phyloP scores from a whole-genome alignment of 805 yeast genomes.

The Candida piceae region DNA sequence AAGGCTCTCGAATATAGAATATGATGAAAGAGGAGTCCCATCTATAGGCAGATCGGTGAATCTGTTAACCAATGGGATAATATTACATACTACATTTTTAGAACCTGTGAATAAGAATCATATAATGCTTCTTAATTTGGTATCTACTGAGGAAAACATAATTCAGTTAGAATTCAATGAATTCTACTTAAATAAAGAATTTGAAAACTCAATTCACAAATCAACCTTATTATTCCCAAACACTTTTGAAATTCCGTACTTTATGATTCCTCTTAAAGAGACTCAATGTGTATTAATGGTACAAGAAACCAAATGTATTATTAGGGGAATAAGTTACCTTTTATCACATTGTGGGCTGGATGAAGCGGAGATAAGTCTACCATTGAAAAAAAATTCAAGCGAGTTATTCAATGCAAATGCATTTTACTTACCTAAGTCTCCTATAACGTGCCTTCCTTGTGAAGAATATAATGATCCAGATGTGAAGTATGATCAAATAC shows the following conservation, averaged over 20 bases:
- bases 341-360: slow-evolving; percentile 26
- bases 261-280: slow-evolving; percentile 20
- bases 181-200: slow-evolving; percentile 12
- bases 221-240: slow-evolving; percentile 20
- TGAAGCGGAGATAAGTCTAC: slow-evolving; percentile 13
- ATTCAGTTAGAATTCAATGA: slow-evolving; percentile 23
- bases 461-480: slow-evolving; percentile 16
- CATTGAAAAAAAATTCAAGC: slow-evolving; percentile 1
- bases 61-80: slow-evolving; percentile 18
- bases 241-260: slow-evolving; percentile 25
- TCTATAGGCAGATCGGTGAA: slow-evolving; percentile 17
- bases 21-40: slow-evolving; percentile 16
- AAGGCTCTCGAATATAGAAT: slow-evolving; percentile 14
- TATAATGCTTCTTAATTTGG: slow-evolving; percentile 19
- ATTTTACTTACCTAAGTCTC: slow-evolving; percentile 22
- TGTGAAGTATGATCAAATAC: slow-evolving; percentile 23
- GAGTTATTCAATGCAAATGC: slow-evolving; percentile 12
- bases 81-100: slow-evolving; percentile 21
- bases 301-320: slow-evolving; percentile 18
- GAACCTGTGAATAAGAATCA: slow-evolving; percentile 16
- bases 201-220: slow-evolving; percentile 14
- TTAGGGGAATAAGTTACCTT: slow-evolving; percentile 23
- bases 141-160: slow-evolving; percentile 18
- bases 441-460: slow-evolving; percentile 12
- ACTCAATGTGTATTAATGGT: slow-evolving; percentile 24